Base-by-base conservation (phyloP, 768 basidiomycete genomes). In the Clitopilus passeckerianus region DNA sequence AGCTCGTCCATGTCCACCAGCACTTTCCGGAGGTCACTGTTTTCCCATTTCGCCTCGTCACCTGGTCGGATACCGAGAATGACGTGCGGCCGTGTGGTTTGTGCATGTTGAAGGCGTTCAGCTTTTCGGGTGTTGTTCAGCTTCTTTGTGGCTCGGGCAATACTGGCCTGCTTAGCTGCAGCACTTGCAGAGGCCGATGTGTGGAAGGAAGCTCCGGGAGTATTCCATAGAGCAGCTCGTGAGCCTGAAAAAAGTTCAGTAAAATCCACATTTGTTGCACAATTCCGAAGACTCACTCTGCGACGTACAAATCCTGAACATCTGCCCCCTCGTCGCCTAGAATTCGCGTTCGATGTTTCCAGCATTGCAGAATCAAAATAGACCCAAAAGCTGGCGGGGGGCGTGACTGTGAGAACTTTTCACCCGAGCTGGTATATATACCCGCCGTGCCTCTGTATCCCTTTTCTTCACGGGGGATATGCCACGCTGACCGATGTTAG, bases 21-120 rank as follows among this genome's bases (percentile, higher is more conserved):
- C 58, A 84, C 71, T 63, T 80, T 79, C 44, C 85, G 84, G 52
- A 95, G 84, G 71, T 86, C 80, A 69, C 85, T 85, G 23, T 77
- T 74, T 41, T 70, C 65, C 91, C 93, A 95, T 67, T 85, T 85
- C 58, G 75, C 67, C 57, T 87, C 85, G 57, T 90, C 82, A 61
- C 81, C 80, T 6, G 82, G 76, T 43, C 84, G 78, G 15, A 84
- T 85, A 12, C 95, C 95, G 6, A 94, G 82, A 15, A 95, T 80
- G 59, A 90, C 84, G 64, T 90, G 86, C 15, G 89, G 77, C 52
- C 73, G 76, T 57, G 69, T 78, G 30, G 66, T 76, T 43, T 71
- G 72, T 20, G 72, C 77, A 54, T 66, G 67, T 61, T 61, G 66
- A 57, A 74, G 76, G 64, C 79, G 77, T 34, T 75, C 77, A 60